Evolutionary conservation across 441 rosid species (phyloP).

Genomic region (Erodium trifolium): DNA sequence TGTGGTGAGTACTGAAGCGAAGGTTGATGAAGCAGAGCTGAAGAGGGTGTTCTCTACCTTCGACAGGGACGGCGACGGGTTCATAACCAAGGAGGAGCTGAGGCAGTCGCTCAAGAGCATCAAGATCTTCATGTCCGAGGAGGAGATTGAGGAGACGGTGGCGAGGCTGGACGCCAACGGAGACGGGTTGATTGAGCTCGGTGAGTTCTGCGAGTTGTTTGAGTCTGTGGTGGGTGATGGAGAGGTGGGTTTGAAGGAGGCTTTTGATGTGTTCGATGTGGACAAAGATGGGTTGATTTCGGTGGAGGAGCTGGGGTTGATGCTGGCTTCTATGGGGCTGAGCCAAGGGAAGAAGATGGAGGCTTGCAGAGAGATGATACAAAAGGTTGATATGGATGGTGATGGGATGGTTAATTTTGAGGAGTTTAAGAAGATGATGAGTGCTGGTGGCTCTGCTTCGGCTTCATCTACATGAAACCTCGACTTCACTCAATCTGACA

Average conservation of each 20-base stretch:
- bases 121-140: neutral
- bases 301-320: constrained; percentile 46
- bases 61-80: neutral
- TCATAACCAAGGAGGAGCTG: constrained; percentile 2
- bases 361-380: constrained; percentile 51
- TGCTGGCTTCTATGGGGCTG: constrained; percentile 44
- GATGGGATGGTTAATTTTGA: constrained; percentile 60
- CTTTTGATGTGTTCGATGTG: constrained; percentile 55
- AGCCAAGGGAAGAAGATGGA: constrained; percentile 41
- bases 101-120: neutral
- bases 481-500: too few species aligned
- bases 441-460: neutral
- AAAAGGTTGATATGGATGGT: constrained; percentile 48
- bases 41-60: neutral
- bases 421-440: constrained; percentile 30
- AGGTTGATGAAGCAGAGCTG: neutral
- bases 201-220: neutral
- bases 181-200: neutral
- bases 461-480: too few species aligned
- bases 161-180: neutral
- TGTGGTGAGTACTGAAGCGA: neutral
- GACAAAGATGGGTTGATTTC: constrained; percentile 52
- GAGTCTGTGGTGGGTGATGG: constrained; percentile 8
- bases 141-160: neutral
- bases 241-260: constrained; percentile 38